Evolutionary conservation across 768 basidiomycete genomes (phyloP).

Genomic region (Mycena pura): DNA sequence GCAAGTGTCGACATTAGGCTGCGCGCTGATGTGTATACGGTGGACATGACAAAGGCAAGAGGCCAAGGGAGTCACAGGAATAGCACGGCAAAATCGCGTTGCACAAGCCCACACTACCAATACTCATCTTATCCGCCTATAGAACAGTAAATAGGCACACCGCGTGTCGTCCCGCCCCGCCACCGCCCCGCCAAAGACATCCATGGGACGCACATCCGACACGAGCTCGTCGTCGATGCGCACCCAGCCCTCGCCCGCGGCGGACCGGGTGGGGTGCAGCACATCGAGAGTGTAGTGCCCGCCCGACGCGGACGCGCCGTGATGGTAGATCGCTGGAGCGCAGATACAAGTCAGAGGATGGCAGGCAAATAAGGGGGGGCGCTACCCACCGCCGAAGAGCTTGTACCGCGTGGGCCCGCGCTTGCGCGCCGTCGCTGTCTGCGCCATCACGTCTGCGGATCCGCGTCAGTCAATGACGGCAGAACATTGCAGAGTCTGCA

Average conservation of each 20-base stretch:
- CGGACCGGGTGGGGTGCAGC: slow-evolving; percentile 71
- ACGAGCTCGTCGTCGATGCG: slow-evolving; percentile 94
- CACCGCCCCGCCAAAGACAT: slow-evolving; percentile 72
- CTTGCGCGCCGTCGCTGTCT: slow-evolving; percentile 54
- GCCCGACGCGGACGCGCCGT: slow-evolving; percentile 87
- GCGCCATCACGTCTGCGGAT: slow-evolving; percentile 35
- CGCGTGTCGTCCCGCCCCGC: slow-evolving; percentile 60
- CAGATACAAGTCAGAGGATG: neutral
- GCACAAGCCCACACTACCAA: too few species aligned
- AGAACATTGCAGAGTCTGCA: slow-evolving; percentile 29
- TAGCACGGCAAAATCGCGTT: too few species aligned
- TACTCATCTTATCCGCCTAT: slow-evolving; percentile 62
- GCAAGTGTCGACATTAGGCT: too few species aligned
- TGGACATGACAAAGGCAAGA: too few species aligned
- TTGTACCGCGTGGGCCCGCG: slow-evolving; percentile 66
- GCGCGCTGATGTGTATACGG: too few species aligned
- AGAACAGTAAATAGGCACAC: slow-evolving; percentile 90
- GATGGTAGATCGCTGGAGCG: slow-evolving; percentile 83
- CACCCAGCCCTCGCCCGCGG: slow-evolving; percentile 76
- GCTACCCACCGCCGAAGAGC: slow-evolving; percentile 77
- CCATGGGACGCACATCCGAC: slow-evolving; percentile 71
- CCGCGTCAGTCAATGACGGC: neutral
- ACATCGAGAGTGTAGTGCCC: slow-evolving; percentile 97
- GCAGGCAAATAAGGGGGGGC: neutral
- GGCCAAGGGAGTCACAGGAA: too few species aligned